Percentiles rank a stretch among this genome's conserved stretches.
Evolutionary conservation across 129 eudicot genomes (phyloP).

Genomic region (Oenanthe sinensis): DNA sequence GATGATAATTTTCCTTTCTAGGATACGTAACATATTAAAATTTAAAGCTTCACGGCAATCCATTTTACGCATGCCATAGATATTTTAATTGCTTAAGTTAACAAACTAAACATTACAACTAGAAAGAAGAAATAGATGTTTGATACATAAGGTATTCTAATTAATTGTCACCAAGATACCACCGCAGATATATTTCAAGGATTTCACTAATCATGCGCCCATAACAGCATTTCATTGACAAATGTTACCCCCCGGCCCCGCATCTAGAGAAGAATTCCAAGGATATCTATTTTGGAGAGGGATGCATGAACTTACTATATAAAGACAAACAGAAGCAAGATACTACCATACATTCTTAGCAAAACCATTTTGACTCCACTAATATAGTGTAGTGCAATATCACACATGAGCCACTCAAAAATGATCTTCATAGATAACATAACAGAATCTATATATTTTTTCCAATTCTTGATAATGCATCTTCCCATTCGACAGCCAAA

Average conservation of each 20-base stretch:
- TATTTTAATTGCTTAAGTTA: not conserved
- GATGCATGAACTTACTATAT: too few species aligned
- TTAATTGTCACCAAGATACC: not conserved
- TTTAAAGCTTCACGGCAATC: not conserved
- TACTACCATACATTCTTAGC: not conserved
- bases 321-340: not conserved
- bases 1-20: not conserved
- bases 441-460: not conserved
- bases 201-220: not conserved
- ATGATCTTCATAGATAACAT: not conserved
- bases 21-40: not conserved
- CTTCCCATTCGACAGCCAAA: not conserved
- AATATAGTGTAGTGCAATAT: not conserved
- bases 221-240: too few species aligned
- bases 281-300: not conserved
- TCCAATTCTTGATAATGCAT: not conserved
- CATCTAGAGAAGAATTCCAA: too few species aligned
- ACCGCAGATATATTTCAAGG: not conserved
- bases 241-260: too few species aligned
- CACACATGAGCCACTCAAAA: not conserved
- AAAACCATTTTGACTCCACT: not conserved
- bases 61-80: not conserved
- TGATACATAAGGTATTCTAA: not conserved
- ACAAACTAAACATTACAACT: not conserved
- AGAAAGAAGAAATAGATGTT: not conserved